phyloP scores from a whole-genome alignment of 176 grass and related monocot species.

The Themeda triandra region DNA sequence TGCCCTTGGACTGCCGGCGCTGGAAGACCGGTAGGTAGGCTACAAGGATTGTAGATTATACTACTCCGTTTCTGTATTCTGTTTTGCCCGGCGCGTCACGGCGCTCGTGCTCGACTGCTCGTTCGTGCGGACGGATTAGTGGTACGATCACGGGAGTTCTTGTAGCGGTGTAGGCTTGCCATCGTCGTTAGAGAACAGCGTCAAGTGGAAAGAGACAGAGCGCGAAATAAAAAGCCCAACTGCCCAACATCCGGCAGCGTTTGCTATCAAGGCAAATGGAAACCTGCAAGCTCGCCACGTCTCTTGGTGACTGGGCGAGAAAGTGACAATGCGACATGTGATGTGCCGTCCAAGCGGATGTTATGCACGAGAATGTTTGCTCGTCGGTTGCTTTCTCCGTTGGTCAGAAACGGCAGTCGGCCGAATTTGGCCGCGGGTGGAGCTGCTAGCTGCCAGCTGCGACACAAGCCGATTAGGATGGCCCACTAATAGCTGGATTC shows the following conservation, averaged over 20 bases:
- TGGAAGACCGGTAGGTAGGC: constrained; percentile 4
- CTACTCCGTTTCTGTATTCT: neutral
- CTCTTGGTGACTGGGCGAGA: no score
- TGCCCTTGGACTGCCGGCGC: constrained; percentile 14
- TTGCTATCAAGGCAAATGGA: no score
- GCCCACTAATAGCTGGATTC: neutral
- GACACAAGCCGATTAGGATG: neutral
- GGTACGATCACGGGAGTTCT: neutral
- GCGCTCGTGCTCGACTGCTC: neutral
- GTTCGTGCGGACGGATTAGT: neutral
- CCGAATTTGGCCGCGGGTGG: neutral
- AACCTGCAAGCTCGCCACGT: no score
- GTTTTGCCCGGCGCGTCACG: neutral
- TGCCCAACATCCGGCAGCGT: no score
- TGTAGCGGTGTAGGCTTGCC: neutral
- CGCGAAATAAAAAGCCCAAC: neutral
- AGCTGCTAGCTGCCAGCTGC: no score
- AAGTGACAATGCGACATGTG: no score
- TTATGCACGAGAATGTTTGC: no score
- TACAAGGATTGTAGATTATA: neutral
- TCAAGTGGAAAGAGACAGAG: neutral
- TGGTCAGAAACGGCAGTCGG: neutral
- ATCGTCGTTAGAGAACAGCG: neutral
- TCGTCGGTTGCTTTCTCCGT: neutral
- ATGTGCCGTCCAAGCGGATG: neutral